Base-by-base conservation (phyloP, 768 basidiomycete genomes). In the Ramaria sp. region DNA sequence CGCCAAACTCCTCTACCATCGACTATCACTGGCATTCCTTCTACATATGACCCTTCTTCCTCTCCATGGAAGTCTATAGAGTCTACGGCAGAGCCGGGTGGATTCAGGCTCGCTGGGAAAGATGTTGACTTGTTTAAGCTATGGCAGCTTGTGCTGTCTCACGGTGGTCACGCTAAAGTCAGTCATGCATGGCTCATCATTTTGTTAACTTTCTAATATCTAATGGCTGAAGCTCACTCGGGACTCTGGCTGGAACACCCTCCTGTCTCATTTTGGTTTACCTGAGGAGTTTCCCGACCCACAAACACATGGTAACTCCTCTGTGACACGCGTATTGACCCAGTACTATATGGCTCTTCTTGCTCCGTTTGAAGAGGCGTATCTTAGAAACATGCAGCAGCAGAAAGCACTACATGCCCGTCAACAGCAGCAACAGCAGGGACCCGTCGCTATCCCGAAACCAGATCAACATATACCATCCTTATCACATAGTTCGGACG, bases 101-200 rank as follows among this genome's bases (percentile, higher is more conserved):
- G 74, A 38, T 73, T 90, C 65, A 78, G 79, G 47, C 62, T 91
- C 18, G 83, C 80, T 2, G 85, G 84, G 16, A 83, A 77, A 64
- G 86, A 89, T 60, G 68, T 91, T 43, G 83, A 86, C 63, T 65
- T 91, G n/a, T 82, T 84, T 66, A 84, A 75, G 62, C 67, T 91
- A 9, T 90, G 83, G 81, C 73, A 72, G 12, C 57, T 78, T 39
- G 82, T 86, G 43, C 69, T 69, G 55, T 74, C 79, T 58, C 61
- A 68, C 34, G 88, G 89, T 24, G 88, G 88, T 27, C 71, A 72
- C 16, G 65, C 68, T 58, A 78, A 74, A 62, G 88, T 88, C 69
- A 62, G 77, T 61, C 15, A 8, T 30, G 5, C n/a, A 25, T 18
- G 18, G 27, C 5, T 22, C 20, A 50, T 16, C 50, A 5, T 16